Percentiles rank a stretch among this genome's conserved stretches.
Evolutionary conservation across 768 basidiomycete species (phyloP).

Genomic region (Trichaptum fuscoviolaceum): DNA sequence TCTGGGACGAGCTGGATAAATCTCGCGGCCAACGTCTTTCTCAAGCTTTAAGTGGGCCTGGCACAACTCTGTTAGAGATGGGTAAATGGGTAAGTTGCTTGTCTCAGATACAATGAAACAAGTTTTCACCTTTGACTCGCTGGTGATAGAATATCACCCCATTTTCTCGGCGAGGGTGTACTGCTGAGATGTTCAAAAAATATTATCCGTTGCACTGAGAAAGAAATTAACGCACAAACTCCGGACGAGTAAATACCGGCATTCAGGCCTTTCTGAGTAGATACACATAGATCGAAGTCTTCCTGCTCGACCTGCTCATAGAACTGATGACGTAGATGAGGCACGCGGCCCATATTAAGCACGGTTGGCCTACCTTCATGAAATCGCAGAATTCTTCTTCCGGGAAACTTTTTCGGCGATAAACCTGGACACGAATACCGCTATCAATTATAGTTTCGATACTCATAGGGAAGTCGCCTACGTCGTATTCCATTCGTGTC

Average conservation of each 20-base stretch:
- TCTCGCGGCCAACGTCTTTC: not conserved
- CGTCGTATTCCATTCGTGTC: conserved; percentile 12
- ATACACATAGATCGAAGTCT: conserved; percentile 10
- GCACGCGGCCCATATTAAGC: not conserved
- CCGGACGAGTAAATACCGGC: conserved; percentile 8
- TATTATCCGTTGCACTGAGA: not conserved
- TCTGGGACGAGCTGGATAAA: conserved; percentile 1
- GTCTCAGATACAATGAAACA: not conserved
- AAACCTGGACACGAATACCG: not conserved
- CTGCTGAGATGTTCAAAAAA: not conserved
- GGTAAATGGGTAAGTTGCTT: not conserved
- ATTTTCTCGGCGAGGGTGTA: not conserved
- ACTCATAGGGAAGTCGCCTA: too few species aligned
- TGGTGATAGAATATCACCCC: conserved; percentile 2
- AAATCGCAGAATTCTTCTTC: conserved; percentile 8
- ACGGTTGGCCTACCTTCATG: conserved; percentile 7
- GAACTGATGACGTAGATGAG: conserved; percentile 2
- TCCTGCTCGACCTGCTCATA: conserved; percentile 13
- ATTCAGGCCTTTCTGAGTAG: conserved; percentile 9
- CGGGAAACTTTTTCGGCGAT: conserved; percentile 1
- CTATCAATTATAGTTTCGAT: too few species aligned
- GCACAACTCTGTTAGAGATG: not conserved
- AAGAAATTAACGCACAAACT: not conserved
- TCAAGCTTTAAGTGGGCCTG: not conserved
- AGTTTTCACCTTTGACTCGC: not conserved